These are phyloP conservation scores for Candida parachauliodes DNA, from an alignment of 805 yeast genomes.

Conservation along the genomic window DNA sequence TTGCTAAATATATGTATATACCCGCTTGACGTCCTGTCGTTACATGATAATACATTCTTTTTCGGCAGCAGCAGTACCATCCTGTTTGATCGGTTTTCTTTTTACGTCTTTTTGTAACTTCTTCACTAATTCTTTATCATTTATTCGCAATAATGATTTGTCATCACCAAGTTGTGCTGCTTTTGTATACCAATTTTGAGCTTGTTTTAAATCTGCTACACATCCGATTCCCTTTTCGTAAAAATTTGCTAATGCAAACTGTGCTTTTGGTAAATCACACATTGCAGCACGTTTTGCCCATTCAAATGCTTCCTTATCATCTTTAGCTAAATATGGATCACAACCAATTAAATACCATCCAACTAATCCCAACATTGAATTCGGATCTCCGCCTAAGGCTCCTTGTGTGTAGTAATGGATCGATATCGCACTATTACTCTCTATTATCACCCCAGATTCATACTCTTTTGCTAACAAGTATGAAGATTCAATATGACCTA, in stretches of 20 bases:
- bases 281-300: conserved; percentile 92
- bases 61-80: conserved; percentile 22
- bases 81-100: conserved; percentile 17
- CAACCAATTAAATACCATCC: conserved; percentile 96
- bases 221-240: conserved; percentile 88
- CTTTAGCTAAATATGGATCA: conserved; percentile 73
- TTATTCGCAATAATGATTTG: conserved; percentile 31
- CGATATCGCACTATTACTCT: conserved; percentile 76
- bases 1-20: no score
- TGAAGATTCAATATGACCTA: conserved; percentile 81
- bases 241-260: conserved; percentile 78
- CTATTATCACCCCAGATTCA: conserved; percentile 74
- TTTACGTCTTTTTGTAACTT: conserved; percentile 27
- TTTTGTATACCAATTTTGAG: conserved; percentile 69
- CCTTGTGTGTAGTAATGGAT: conserved; percentile 93
- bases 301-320: conserved; percentile 83
- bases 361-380: conserved; percentile 88
- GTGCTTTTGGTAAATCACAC: conserved; percentile 73
- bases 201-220: conserved; percentile 48
- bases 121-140: conserved; percentile 28
- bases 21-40: no score
- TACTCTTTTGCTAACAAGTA: conserved; percentile 77
- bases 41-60: conserved; percentile 46
- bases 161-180: conserved; percentile 62
- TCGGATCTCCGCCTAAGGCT: conserved; percentile 82